These are phyloP conservation scores for Venturia pyrina DNA, from an alignment of 2,329 filamentous ascomycete genomes.

Conservation along the genomic window DNA sequence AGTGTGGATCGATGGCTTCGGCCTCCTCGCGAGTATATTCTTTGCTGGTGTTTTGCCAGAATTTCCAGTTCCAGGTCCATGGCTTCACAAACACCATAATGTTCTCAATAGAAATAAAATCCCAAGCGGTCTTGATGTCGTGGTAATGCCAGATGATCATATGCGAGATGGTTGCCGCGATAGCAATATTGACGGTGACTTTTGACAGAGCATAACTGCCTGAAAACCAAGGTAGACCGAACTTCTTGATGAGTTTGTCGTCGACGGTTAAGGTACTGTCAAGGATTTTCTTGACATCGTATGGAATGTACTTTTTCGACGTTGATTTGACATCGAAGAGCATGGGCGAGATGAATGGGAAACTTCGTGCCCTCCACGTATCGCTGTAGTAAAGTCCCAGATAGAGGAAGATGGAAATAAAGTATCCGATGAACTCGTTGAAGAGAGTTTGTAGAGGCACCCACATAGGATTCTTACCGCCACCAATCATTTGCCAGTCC, in stretches of 20 bases:
- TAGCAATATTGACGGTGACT: constrained; percentile 13
- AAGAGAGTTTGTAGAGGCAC: constrained; percentile 11
- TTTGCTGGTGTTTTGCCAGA: constrained; percentile 3
- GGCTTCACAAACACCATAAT: neutral
- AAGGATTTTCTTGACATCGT: constrained; percentile 13
- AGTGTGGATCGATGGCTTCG: constrained; percentile 21
- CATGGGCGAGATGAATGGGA: constrained; percentile 15
- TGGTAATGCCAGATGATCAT: constrained; percentile 15
- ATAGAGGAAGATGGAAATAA: constrained; percentile 16
- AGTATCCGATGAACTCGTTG: constrained; percentile 13
- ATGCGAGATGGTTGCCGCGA: constrained; percentile 14
- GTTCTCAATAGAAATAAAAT: neutral
- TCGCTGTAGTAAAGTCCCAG: constrained; percentile 14
- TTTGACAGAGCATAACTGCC: constrained; percentile 11
- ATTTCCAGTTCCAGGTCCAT: constrained; percentile 12
- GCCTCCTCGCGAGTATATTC: constrained; percentile 7
- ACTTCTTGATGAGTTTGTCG: constrained; percentile 5
- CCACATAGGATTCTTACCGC: constrained; percentile 11
- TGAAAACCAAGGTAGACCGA: constrained; percentile 14
- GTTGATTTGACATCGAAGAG: constrained; percentile 13
- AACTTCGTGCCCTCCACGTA: constrained; percentile 10
- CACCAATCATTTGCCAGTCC: constrained; percentile 11
- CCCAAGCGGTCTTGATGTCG: constrained; percentile 8
- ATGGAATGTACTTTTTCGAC: constrained; percentile 11
- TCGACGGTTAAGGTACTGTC: constrained; percentile 11